These are phyloP conservation scores for Penicillium sp. DNA, from an alignment of 2,329 filamentous ascomycete genomes.

Conservation along the genomic window DNA sequence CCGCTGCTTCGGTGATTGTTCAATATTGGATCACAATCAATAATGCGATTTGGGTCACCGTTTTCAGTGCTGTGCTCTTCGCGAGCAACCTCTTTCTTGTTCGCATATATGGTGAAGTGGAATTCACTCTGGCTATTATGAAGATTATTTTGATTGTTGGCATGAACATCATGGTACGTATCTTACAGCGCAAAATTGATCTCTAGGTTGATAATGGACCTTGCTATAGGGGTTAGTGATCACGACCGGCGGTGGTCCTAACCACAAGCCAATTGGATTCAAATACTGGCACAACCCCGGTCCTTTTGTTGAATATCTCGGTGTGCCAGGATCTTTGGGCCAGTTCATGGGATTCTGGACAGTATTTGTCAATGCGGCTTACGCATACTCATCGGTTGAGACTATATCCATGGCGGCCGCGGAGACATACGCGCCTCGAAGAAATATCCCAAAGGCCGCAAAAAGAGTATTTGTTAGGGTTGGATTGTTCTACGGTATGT, in stretches of 20 bases:
- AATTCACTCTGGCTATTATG: conserved; percentile 54
- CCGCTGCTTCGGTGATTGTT: conserved; percentile 27
- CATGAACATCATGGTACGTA: conserved; percentile 56
- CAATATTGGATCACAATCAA: conserved; percentile 49
- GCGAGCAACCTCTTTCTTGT: conserved; percentile 35
- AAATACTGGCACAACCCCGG: conserved; percentile 46
- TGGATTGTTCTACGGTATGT: conserved; percentile 49
- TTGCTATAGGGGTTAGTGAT: conserved; percentile 33
- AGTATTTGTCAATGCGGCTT: conserved; percentile 14
- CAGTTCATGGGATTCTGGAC: conserved; percentile 46
- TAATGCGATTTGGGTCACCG: conserved; percentile 42
- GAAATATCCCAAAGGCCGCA: conserved; percentile 54
- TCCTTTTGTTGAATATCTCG: conserved; percentile 43
- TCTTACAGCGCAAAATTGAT: neutral
- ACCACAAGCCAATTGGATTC: conserved; percentile 36
- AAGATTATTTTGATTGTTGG: conserved; percentile 63
- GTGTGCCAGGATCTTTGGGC: conserved; percentile 44
- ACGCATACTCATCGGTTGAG: conserved; percentile 43
- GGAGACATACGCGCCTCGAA: conserved; percentile 52
- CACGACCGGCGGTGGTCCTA: conserved; percentile 40
- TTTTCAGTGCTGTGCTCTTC: conserved; percentile 38
- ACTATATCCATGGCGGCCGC: conserved; percentile 50
- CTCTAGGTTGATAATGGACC: neutral
- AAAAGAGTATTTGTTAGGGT: conserved; percentile 57
- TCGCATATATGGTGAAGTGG: conserved; percentile 51